A percentile compares a stretch with the other conserved stretches of the same genome.
phyloP scores from a whole-genome alignment of 495 filamentous ascomycete species.

The Penicillium soppii region DNA sequence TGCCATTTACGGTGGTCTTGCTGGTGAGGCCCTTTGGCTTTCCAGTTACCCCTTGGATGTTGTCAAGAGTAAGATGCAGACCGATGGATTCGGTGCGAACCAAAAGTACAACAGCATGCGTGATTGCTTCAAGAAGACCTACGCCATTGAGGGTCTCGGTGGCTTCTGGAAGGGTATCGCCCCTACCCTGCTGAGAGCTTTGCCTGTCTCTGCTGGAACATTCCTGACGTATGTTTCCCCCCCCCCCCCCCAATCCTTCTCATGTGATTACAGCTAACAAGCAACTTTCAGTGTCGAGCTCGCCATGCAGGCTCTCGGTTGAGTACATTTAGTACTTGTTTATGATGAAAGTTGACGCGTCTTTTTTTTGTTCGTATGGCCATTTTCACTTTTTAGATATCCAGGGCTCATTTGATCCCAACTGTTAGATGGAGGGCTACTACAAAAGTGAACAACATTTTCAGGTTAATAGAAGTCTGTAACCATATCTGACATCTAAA shows the following conservation, averaged over 20 bases:
- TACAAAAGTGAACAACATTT: slow-evolving; percentile 22
- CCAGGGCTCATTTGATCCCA: slow-evolving; percentile 26
- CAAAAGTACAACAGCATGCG: slow-evolving; percentile 77
- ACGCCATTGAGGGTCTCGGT: slow-evolving; percentile 67
- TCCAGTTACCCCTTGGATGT: slow-evolving; percentile 94
- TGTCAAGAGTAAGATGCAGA: slow-evolving; percentile 99
- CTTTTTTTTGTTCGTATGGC: slow-evolving; percentile 12
- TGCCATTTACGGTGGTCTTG: slow-evolving; percentile 87
- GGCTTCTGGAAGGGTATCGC: slow-evolving; percentile 97
- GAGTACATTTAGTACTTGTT: slow-evolving; percentile 4
- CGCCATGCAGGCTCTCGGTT: slow-evolving; percentile 47
- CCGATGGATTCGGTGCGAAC: slow-evolving; percentile 75
- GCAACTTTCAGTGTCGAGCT: slow-evolving; percentile 37
- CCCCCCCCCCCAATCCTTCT: neutral
- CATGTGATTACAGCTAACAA: slow-evolving; percentile 9
- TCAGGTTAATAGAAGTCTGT: slow-evolving; percentile 11
- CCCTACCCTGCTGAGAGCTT: slow-evolving; percentile 90
- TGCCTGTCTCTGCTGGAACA: slow-evolving; percentile 96
- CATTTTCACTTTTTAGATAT: slow-evolving; percentile 31
- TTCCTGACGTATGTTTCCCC: slow-evolving; percentile 68
- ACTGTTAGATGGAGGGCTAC: slow-evolving; percentile 12
- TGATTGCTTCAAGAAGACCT: slow-evolving; percentile 87
- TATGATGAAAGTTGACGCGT: slow-evolving; percentile 16
- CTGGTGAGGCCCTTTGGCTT: slow-evolving; percentile 92
- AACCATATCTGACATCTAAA: neutral